Evolutionary conservation across 2,329 filamentous ascomycete genomes (phyloP).

Genomic region (Teratosphaeria nubilosa): DNA sequence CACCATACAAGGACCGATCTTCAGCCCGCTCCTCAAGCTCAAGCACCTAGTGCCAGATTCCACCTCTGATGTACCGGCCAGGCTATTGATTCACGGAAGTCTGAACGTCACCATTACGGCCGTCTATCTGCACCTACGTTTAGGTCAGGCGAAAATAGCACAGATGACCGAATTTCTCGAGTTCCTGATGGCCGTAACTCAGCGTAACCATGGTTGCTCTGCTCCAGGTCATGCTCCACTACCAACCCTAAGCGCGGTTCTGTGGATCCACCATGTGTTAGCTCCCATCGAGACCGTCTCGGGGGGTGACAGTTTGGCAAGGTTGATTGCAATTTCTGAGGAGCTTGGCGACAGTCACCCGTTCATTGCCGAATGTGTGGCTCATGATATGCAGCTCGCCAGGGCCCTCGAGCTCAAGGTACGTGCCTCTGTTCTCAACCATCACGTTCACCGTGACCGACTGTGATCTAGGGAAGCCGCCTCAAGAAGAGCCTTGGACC

Average conservation of each 20-base stretch:
- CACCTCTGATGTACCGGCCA: too few relatives aligned
- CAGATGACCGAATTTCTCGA: too few relatives aligned
- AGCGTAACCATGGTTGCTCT: too few relatives aligned
- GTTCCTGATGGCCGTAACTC: too few relatives aligned
- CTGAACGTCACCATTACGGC: too few relatives aligned
- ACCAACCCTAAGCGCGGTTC: neutral
- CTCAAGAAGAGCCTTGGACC: neutral
- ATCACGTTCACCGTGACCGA: neutral
- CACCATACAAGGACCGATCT: too few relatives aligned
- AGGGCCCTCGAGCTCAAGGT: neutral
- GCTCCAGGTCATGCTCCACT: too few relatives aligned
- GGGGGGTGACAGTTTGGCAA: neutral
- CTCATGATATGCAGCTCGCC: neutral
- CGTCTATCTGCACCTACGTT: too few relatives aligned
- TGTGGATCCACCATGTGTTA: neutral
- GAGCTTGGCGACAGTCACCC: neutral
- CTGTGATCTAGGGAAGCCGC: neutral
- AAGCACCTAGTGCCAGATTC: too few relatives aligned
- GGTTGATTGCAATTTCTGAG: neutral
- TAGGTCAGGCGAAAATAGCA: too few relatives aligned
- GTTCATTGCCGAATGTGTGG: neutral
- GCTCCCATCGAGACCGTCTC: neutral
- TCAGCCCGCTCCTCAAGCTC: too few relatives aligned
- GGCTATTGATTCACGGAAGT: too few relatives aligned
- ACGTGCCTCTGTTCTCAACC: neutral